Evolutionary conservation across 116 monocot genomes (phyloP).

Genomic region (Phalaenopsis hybrid): DNA sequence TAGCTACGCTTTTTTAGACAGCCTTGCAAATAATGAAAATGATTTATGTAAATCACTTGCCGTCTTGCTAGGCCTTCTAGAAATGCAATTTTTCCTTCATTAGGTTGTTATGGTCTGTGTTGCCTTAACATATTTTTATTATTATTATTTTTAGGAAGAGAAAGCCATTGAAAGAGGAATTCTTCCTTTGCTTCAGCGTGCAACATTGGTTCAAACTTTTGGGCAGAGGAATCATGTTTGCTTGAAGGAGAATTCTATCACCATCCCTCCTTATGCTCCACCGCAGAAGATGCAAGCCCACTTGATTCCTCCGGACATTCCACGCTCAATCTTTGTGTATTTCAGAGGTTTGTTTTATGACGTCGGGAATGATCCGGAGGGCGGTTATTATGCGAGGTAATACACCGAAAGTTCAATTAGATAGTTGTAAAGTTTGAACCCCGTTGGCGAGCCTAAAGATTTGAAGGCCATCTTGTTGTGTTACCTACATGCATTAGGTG

Average conservation of each 20-base stretch:
- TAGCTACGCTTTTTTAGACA: no score
- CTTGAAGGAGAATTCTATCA: slow-evolving; percentile 87
- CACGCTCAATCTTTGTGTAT: slow-evolving; percentile 94
- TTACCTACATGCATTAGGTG: no score
- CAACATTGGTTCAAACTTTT: slow-evolving; percentile 92
- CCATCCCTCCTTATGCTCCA: slow-evolving; percentile 94
- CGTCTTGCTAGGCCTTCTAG: no score
- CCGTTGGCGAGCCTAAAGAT: no score
- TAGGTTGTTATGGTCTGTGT: no score
- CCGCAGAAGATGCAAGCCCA: slow-evolving; percentile 98
- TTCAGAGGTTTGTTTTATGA: slow-evolving; percentile 95
- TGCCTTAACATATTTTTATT: no score
- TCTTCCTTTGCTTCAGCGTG: slow-evolving; percentile 70
- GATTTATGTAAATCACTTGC: not conserved
- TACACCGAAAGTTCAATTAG: not conserved
- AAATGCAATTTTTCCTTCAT: no score
- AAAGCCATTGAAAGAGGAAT: slow-evolving; percentile 89
- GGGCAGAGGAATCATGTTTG: slow-evolving; percentile 93
- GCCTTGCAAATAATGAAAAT: not conserved
- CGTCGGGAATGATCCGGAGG: slow-evolving; percentile 93
- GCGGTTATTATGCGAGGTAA: slow-evolving; percentile 97
- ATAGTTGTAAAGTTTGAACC: not conserved
- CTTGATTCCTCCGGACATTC: slow-evolving; percentile 81
- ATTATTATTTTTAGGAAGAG: slow-evolving; percentile 47
- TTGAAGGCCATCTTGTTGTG: no score